These are phyloP conservation scores for Rhodamnia argentea DNA, from an alignment of 345 rosid species.

Conservation along the genomic window DNA sequence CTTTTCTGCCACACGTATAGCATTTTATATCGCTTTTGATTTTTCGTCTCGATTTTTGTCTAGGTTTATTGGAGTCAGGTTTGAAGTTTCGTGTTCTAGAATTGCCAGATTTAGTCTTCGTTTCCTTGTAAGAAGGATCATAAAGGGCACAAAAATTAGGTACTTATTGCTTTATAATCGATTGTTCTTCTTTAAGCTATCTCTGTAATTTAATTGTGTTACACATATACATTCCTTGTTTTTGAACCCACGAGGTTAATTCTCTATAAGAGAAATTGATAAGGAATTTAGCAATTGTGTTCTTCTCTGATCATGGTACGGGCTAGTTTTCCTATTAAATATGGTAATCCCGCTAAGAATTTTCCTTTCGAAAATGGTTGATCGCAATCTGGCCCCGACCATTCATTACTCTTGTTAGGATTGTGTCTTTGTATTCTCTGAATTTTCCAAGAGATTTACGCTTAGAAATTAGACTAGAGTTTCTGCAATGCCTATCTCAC, in stretches of 20 bases:
- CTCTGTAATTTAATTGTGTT: not conserved
- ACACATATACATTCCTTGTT: not conserved
- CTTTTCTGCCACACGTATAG: too few species aligned
- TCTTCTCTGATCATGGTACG: not conserved
- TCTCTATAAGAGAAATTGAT: not conserved
- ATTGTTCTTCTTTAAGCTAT: not conserved
- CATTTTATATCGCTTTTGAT: too few species aligned
- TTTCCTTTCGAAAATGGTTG: not conserved
- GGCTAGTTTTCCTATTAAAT: not conserved
- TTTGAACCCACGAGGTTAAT: not conserved
- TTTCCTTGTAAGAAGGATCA: not conserved
- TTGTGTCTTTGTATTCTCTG: not conserved
- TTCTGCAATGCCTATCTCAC: not conserved
- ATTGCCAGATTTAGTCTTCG: not conserved
- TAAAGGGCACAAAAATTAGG: not conserved
- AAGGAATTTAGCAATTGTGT: not conserved
- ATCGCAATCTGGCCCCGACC: not conserved
- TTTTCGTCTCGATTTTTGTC: not conserved
- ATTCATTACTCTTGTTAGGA: not conserved
- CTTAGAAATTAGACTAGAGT: not conserved
- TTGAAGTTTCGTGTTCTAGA: not conserved
- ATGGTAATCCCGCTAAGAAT: not conserved
- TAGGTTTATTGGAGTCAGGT: too few species aligned
- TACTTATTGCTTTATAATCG: not conserved
- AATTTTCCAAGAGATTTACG: not conserved